Conservation (phyloP, 140 eudicot genomes). For the Senecio squalidus region DNA sequence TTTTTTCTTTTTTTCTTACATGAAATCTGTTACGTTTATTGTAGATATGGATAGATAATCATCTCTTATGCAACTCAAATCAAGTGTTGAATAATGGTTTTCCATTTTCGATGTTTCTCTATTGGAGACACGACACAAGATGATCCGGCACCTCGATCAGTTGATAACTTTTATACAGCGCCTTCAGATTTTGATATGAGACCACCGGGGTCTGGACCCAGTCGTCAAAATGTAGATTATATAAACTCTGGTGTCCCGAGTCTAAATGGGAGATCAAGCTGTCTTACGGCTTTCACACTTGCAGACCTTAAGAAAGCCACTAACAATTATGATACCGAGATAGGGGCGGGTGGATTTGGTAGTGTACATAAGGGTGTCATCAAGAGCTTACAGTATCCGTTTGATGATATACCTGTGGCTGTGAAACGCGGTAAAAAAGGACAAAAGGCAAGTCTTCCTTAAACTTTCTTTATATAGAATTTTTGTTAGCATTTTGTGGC, state of each 20-base stretch:
- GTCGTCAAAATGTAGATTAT: background rate
- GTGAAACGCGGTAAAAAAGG: slow-evolving; percentile 71
- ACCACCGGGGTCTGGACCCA: background rate
- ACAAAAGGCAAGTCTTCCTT: slow-evolving; percentile 44
- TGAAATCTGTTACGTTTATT: background rate
- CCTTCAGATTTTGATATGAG: background rate
- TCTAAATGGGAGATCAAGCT: background rate
- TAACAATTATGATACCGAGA: background rate
- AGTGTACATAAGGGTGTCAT: slow-evolving; percentile 59
- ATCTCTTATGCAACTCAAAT: background rate
- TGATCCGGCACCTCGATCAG: background rate
- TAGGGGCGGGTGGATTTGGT: slow-evolving; percentile 94
- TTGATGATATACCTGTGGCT: slow-evolving; percentile 45
- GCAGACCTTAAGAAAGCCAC: background rate
- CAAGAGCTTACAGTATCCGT: slow-evolving; percentile 39
- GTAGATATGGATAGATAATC: background rate
- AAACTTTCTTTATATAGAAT: background rate
- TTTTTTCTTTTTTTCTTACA: background rate
- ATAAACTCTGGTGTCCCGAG: no score
- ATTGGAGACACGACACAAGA: background rate
- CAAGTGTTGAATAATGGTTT: background rate
- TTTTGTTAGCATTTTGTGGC: no score
- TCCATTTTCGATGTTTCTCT: background rate
- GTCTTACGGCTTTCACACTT: background rate
- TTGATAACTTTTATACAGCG: background rate